phyloP scores from a whole-genome alignment of 352 stramenopile species.

The Globisporangium cystogenes region DNA sequence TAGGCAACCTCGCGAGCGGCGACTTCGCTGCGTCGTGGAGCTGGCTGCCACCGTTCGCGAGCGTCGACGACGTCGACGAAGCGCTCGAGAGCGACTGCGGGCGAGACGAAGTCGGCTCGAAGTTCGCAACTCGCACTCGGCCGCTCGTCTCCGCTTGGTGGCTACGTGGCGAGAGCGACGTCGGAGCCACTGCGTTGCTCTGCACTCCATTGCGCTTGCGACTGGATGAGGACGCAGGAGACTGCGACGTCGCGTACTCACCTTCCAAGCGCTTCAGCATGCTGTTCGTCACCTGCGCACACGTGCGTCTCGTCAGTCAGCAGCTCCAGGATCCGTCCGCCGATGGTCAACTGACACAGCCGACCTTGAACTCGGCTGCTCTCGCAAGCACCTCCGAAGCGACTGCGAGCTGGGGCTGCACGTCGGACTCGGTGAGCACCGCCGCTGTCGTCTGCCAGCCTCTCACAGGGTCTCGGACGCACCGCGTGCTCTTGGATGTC shows the following conservation, averaged over 20 bases:
- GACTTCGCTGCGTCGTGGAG: slow-evolving; percentile 4
- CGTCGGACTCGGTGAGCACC: not conserved
- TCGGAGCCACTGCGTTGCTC: too few relatives aligned
- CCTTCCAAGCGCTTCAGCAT: slow-evolving; percentile 22
- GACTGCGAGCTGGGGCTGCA: slow-evolving; percentile 2
- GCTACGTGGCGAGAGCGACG: too few relatives aligned
- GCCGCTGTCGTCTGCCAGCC: too few relatives aligned
- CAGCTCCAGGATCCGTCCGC: too few relatives aligned
- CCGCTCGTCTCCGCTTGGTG: not conserved
- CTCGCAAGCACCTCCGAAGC: not conserved
- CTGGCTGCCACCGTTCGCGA: not conserved
- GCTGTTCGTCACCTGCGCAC: slow-evolving; percentile 20
- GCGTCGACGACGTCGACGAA: too few relatives aligned
- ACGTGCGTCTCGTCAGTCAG: too few relatives aligned
- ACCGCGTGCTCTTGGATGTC: slow-evolving; percentile 61
- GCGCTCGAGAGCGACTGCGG: not conserved
- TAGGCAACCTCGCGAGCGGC: not conserved
- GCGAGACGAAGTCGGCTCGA: not conserved
- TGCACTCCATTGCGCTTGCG: not conserved
- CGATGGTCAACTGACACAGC: too few relatives aligned
- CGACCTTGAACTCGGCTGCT: slow-evolving; percentile 6
- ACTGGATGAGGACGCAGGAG: not conserved
- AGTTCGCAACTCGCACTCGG: not conserved
- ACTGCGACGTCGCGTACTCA: slow-evolving; percentile 22
- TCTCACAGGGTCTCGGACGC: slow-evolving; percentile 3